Evolutionary conservation across 352 stramenopile genomes (phyloP).

Genomic region (Phytophthora chlamydospora): DNA sequence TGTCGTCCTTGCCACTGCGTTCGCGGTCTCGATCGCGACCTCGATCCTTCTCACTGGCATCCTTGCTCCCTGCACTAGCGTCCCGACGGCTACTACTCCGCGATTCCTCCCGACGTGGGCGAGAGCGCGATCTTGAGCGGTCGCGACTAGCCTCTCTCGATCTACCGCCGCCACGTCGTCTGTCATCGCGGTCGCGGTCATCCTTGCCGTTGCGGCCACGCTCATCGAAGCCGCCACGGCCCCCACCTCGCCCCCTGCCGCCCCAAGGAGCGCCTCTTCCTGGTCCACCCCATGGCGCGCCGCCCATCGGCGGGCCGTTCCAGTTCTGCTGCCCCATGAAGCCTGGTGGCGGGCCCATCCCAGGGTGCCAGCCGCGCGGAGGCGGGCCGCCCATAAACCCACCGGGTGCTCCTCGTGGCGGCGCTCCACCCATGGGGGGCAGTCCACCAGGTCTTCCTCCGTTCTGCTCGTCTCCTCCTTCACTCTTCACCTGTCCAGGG

Average conservation of each 20-base stretch:
- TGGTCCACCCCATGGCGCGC: constrained; percentile 49
- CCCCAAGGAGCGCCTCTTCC: constrained; percentile 56
- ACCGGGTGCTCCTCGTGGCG: constrained; percentile 33
- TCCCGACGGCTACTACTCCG: constrained; percentile 32
- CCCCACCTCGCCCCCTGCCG: constrained; percentile 42
- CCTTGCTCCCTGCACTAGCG: constrained; percentile 19
- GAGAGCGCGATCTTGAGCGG: constrained; percentile 61
- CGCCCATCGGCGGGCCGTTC: constrained; percentile 49
- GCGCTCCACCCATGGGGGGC: constrained; percentile 32
- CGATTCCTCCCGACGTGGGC: constrained; percentile 36
- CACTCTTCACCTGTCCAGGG: constrained; percentile 29
- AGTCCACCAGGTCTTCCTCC: constrained; percentile 8
- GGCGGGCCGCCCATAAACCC: constrained; percentile 59
- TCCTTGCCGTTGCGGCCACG: constrained; percentile 47
- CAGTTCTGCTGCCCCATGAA: constrained; percentile 53
- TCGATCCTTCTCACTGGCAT: constrained; percentile 27
- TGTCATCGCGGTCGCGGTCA: constrained; percentile 34
- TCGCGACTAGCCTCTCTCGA: constrained; percentile 59
- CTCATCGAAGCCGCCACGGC: constrained; percentile 50
- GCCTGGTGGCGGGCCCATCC: constrained; percentile 66
- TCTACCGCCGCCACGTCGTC: constrained; percentile 22
- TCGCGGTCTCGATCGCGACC: constrained; percentile 18
- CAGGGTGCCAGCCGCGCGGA: constrained; percentile 71
- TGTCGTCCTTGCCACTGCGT: too few species aligned
- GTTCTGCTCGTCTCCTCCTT: constrained; percentile 28